A percentile compares a stretch with the other conserved stretches of the same genome.
These are phyloP conservation scores for Dunaliella primolecta DNA, from an alignment of 139 green algal genomes.

Conservation along the genomic window DNA sequence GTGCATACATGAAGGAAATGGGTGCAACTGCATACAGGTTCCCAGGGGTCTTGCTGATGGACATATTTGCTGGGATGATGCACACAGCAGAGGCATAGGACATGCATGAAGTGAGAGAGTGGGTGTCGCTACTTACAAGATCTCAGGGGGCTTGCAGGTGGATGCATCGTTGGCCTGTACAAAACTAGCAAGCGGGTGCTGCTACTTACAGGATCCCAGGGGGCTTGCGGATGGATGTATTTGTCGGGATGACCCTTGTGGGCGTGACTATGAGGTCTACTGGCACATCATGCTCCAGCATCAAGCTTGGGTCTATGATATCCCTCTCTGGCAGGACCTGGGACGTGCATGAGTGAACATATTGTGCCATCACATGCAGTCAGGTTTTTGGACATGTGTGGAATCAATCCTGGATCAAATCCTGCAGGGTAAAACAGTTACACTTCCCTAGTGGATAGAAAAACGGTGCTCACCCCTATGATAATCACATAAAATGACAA, in stretches of 20 bases:
- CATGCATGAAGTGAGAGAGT: not conserved
- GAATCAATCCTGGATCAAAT: not conserved
- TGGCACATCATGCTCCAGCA: slow-evolving; percentile 61
- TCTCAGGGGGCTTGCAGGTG: no score
- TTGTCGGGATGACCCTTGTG: slow-evolving; percentile 59
- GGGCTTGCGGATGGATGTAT: slow-evolving; percentile 42
- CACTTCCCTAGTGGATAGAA: no score
- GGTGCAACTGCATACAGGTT: no score
- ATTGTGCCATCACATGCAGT: not conserved
- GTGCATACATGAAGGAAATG: no score
- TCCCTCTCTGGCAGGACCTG: slow-evolving; percentile 48
- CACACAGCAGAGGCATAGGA: no score
- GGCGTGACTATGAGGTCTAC: slow-evolving; percentile 81
- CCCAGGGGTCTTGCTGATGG: no score
- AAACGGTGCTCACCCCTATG: no score
- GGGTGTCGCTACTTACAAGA: not conserved
- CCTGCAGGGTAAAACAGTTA: no score
- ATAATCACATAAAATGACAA: no score
- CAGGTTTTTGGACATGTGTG: not conserved
- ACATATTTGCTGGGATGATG: no score
- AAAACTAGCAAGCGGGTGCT: not conserved
- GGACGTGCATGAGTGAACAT: slow-evolving; percentile 16
- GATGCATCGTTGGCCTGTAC: not conserved
- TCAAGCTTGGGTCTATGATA: slow-evolving; percentile 37
- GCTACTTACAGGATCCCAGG: slow-evolving; percentile 55